Evolutionary conservation across 108 stramenopile species (phyloP).

Genomic region (Nannochloropsis gaditana): DNA sequence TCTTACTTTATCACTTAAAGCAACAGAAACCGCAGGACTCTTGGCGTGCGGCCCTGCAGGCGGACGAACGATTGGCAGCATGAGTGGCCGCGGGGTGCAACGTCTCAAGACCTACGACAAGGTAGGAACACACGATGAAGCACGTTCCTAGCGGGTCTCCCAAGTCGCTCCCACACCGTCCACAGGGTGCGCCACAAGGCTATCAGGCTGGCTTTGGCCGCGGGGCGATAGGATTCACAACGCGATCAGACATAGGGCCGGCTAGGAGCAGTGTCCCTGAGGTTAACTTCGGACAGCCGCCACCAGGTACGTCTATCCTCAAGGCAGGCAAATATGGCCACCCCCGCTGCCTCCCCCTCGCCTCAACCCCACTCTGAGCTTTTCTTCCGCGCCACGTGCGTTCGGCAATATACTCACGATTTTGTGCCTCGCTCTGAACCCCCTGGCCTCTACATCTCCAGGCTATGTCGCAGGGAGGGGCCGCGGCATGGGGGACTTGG

Average conservation of each 20-base stretch:
- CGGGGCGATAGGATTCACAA: constrained; percentile 95
- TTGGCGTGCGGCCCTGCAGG: too few species aligned
- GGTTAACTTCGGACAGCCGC: constrained; percentile 22
- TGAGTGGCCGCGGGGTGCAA: constrained; percentile 6
- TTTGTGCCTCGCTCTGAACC: too few species aligned
- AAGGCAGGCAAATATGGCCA: not conserved
- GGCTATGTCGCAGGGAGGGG: constrained; percentile 79
- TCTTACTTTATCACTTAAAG: too few species aligned
- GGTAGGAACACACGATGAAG: not conserved
- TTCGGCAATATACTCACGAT: too few species aligned
- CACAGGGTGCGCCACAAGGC: constrained; percentile 11
- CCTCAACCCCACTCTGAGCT: constrained; percentile 56
- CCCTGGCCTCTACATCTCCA: constrained; percentile 53
- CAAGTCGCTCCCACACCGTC: not conserved
- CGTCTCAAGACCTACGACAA: not conserved
- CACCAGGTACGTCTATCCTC: not conserved
- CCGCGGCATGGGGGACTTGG: constrained; percentile 61
- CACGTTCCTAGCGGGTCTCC: not conserved
- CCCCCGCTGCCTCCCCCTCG: not conserved
- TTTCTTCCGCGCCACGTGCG: too few species aligned
- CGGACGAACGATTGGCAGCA: not conserved
- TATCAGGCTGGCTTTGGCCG: constrained; percentile 94
- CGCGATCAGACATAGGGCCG: constrained; percentile 84
- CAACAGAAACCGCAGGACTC: too few species aligned
- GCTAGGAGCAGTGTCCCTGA: constrained; percentile 47